Conservation (phyloP, 2,329 filamentous ascomycete genomes). For the Phoma sp. region DNA sequence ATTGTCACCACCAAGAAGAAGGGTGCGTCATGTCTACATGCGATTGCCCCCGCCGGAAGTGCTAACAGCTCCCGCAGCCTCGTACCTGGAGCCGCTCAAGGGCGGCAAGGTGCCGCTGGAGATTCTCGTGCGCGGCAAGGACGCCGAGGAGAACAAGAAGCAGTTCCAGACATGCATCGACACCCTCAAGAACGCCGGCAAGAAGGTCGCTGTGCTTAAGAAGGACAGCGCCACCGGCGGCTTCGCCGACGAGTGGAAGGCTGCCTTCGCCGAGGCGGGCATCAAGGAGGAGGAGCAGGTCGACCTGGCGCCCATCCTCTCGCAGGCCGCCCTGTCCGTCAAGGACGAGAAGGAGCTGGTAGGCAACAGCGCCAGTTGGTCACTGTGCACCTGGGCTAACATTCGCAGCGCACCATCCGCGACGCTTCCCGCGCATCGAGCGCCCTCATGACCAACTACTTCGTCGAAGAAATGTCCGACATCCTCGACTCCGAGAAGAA, state of each 20-base stretch:
- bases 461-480: conserved; percentile 97
- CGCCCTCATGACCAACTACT: conserved; percentile 93
- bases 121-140: conserved; percentile 89
- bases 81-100: conserved; percentile 90
- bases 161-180: conserved; percentile 85
- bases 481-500: conserved; percentile 97
- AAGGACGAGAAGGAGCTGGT: conserved; percentile 94
- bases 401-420: conserved; percentile 77
- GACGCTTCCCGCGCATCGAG: conserved; percentile 94
- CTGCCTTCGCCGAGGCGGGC: conserved; percentile 72
- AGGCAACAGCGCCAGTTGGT: conserved; percentile 24
- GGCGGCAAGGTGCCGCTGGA: conserved; percentile 92
- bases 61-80: conserved; percentile 67
- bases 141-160: conserved; percentile 89
- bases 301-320: conserved; percentile 83
- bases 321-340: conserved; percentile 82
- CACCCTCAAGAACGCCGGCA: conserved; percentile 85
- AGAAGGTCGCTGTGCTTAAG: conserved; percentile 85
- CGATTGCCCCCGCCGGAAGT: neutral
- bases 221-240: conserved; percentile 87
- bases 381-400: neutral
- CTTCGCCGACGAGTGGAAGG: conserved; percentile 97
- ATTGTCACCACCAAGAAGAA: conserved; percentile 97
- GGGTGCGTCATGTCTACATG: conserved; percentile 66
- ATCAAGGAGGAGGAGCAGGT: conserved; percentile 88